A percentile compares a stretch with the other conserved stretches of the same genome.
Evolutionary conservation across 129 eudicot species (phyloP).

Genomic region (Flaveria linearis): DNA sequence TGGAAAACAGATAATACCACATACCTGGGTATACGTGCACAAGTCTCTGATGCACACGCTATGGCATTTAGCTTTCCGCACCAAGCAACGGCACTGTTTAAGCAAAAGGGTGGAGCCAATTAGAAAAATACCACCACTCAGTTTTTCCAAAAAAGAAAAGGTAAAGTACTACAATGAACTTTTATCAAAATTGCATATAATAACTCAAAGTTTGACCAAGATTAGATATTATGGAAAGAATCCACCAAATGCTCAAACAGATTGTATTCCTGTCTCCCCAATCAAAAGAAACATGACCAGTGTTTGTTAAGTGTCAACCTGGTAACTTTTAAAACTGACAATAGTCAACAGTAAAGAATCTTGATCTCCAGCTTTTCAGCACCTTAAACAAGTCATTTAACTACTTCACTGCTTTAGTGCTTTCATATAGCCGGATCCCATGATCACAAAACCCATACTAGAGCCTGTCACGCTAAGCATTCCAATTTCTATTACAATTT

Average conservation of each 20-base stretch:
- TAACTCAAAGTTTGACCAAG: not conserved
- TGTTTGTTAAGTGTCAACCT: not conserved
- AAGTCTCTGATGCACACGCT: constrained; percentile 98
- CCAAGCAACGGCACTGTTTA: constrained; percentile 95
- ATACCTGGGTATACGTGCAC: constrained; percentile 99
- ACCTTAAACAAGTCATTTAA: constrained; percentile 11
- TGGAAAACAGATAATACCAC: constrained; percentile 7
- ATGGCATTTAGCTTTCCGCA: constrained; percentile 98
- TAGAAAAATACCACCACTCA: constrained; percentile 20
- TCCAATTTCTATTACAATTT: not conserved
- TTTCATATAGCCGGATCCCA: constrained; percentile 14
- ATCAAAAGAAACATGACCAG: not conserved
- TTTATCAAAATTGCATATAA: constrained; percentile 9
- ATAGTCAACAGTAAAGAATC: not conserved
- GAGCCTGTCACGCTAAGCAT: not conserved
- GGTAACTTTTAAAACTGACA: not conserved
- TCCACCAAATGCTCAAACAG: not conserved
- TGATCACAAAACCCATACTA: constrained; percentile 11
- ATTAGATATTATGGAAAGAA: not conserved
- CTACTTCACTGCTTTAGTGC: constrained; percentile 20
- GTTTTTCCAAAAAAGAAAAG: constrained; percentile 7
- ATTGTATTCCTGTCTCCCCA: not conserved
- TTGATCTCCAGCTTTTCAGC: constrained; percentile 7
- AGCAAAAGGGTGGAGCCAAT: constrained; percentile 11
- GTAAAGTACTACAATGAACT: not conserved